Base-by-base conservation (phyloP, 345 rosid species). In the Adansonia digitata region DNA sequence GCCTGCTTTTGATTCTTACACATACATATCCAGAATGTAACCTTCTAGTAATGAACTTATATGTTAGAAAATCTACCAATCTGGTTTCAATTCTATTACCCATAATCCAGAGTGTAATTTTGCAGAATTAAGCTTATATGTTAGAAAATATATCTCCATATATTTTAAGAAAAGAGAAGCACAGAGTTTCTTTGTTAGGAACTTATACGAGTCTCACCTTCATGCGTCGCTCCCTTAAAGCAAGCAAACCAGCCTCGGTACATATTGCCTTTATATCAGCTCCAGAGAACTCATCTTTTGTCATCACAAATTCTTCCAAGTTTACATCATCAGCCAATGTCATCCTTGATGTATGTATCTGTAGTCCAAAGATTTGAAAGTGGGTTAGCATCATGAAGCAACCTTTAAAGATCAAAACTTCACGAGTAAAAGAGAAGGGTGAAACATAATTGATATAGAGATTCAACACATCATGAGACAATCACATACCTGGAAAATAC, bases 211-310 rank as follows among this genome's bases (percentile, higher is more conserved):
- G 60, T 4, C 76, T 78, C 79, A 92, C 97, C 97, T 93, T 93
- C 99, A 93, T 93, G 24, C 97, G 97, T 5, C 98, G 91, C 87
- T 93, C 99, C 68, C 98, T 81, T 53, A 96, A 81, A 64, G 99
- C 97, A 81, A 96, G 98, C 74, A 96, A 83, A 61, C 99, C 97
- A 64, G 99, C 97, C 82, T 96, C 99, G 0, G 99, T 93, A 80
- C 99, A 96, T 69, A 93, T 96, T 27, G 97, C 98, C 77, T 96
- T 96, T 71, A 96, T 93, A 74, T 96, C 98, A 57, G 98, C 99
- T 74, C 98, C 99, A 31, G 99, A 93, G 75, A 96, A 93, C 80
- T 93, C 97, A 65, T 96, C 98, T 77, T 93, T 96, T 1, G 99
- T 96, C 97, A 93, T 93, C 43, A 92, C 97, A 86, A 96, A 92